These are phyloP conservation scores for Pythium aquatile DNA, from an alignment of 352 stramenopile genomes.

Conservation along the genomic window DNA sequence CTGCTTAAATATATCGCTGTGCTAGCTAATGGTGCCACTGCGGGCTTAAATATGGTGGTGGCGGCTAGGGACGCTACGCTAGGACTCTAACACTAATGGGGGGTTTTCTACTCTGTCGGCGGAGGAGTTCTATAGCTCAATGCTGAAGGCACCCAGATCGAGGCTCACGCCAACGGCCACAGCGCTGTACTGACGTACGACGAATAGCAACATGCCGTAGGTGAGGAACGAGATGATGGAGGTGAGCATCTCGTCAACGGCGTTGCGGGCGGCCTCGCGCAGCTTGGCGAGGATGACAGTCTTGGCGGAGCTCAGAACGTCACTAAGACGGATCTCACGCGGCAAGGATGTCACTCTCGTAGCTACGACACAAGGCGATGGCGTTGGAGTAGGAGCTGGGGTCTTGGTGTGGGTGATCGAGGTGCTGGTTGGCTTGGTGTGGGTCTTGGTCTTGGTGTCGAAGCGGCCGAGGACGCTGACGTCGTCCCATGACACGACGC, in stretches of 20 bases:
- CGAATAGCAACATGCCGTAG: constrained; percentile 36
- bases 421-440: background rate
- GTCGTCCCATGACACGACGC: constrained; percentile 28
- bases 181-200: constrained; percentile 40
- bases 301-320: constrained; percentile 32
- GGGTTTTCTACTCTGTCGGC: background rate
- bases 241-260: constrained; percentile 34
- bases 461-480: background rate
- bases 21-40: background rate
- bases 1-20: constrained; percentile 5
- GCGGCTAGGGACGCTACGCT: constrained; percentile 16
- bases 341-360: constrained; percentile 10
- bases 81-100: constrained; percentile 11
- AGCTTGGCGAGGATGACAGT: constrained; percentile 29
- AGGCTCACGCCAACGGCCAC: constrained; percentile 37
- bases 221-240: constrained; percentile 41
- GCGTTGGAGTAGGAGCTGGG: background rate
- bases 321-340: constrained; percentile 32
- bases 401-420: background rate
- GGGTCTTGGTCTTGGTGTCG: background rate
- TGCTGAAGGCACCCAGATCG: constrained; percentile 41
- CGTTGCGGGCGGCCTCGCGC: constrained; percentile 29
- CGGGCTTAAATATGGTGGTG: constrained; percentile 9
- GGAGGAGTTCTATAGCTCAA: constrained; percentile 29
- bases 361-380: background rate